These are phyloP conservation scores for Pelagophyceae sp. DNA, from an alignment of 352 stramenopile genomes.

Conservation along the genomic window DNA sequence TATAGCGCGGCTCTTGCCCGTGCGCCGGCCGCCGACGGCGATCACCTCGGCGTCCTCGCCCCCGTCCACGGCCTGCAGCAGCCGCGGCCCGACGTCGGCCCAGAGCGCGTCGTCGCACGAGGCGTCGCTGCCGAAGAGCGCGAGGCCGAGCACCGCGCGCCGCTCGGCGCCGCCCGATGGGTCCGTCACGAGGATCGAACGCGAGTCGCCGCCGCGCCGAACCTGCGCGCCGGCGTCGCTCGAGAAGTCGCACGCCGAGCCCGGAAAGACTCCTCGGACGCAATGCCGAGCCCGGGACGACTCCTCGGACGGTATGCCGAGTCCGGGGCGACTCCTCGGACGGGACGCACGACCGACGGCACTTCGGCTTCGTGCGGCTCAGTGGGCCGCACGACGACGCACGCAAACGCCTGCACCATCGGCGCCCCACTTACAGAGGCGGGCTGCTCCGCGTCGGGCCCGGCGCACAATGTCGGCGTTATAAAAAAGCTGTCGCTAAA, in stretches of 20 bases:
- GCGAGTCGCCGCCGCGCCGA: no score
- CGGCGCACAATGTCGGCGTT: no score
- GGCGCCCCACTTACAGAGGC: no score
- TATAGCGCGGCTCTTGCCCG: background rate
- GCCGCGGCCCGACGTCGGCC: background rate
- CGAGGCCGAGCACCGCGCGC: background rate
- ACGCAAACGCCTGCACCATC: no score
- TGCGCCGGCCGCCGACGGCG: background rate
- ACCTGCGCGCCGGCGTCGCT: no score
- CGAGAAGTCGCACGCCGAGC: no score
- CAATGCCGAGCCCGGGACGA: no score
- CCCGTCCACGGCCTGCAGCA: background rate
- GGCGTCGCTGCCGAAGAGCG: background rate
- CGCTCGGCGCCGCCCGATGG: background rate
- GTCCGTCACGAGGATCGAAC: background rate
- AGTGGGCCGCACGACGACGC: background rate
- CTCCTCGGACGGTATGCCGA: no score
- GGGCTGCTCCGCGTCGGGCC: no score
- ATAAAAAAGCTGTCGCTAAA: no score
- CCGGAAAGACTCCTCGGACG: no score
- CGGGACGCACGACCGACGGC: background rate
- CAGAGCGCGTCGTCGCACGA: background rate
- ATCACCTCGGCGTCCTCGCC: background rate
- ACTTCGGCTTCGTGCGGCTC: background rate
- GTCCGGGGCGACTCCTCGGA: no score